Evolutionary conservation across 495 filamentous ascomycete genomes (phyloP), one percentile per base, ranked within the genome.

Genomic region (Symbiotaphrina buchneri): DNA sequence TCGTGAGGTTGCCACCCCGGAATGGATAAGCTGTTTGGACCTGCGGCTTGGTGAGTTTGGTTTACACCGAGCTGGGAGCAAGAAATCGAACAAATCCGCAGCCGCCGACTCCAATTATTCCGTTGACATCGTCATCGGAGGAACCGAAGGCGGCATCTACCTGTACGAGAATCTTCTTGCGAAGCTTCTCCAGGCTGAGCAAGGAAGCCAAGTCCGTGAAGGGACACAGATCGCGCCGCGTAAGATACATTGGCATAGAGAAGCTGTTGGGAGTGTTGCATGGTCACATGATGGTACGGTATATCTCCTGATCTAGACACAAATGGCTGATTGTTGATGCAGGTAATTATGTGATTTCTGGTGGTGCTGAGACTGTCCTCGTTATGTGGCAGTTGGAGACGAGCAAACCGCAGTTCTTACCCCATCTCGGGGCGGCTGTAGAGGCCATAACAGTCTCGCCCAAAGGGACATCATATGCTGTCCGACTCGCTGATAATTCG

Each of bases 341-440:
- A 93, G 83, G 84, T n/a, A 85, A 93, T 41, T 97, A 97, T 45
- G 48, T 95, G 20, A 72, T 97, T 20, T 95, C 87, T 24, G 87
- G 87, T 35, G 90, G 87, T 6, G 62, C 67, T 8, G 87, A 95
- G 49, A 81, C 80, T 1, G 82, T 87, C 3, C 54, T 99, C 29
- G 77, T 94, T 10, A 51, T 93, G n/a, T 99, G 84, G 83, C 87
- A 99, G 47, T 51, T 95, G 13, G 80, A 87, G 36, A 93, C 85
- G 1, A 69, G 68, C 19, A 68, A 68, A 37, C 67, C 66, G 40
- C 72, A 85, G 41, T 75, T 65, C 46, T 53, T 99, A 5, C 87
- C 87, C 1, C 83, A 99, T 59, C 61, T 99, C 22, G 74, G 74
- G 5, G 73, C 81, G 4, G 59, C 69, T 4, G 76, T 99, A 18